A percentile compares a stretch with the other conserved stretches of the same genome.
Evolutionary conservation across 2,329 filamentous ascomycete genomes (phyloP).

Genomic region (Volutella citrinella): DNA sequence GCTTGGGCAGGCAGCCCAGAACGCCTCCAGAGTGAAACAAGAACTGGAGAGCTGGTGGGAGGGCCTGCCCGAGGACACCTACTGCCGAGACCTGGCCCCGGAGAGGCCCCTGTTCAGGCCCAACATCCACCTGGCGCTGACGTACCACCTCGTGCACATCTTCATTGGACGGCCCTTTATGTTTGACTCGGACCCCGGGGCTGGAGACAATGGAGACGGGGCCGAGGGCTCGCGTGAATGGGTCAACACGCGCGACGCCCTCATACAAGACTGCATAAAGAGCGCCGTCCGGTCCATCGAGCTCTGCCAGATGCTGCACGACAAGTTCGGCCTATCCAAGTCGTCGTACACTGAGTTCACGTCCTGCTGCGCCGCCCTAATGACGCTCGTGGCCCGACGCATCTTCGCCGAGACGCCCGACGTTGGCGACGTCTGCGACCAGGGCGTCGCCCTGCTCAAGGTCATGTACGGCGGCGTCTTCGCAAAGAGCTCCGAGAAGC

Average conservation of each 20-base stretch:
- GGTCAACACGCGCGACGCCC: slow-evolving; percentile 1
- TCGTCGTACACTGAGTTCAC: slow-evolving; percentile 19
- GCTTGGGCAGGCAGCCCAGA: slow-evolving; percentile 1
- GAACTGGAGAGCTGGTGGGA: slow-evolving; percentile 12
- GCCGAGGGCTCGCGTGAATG: slow-evolving; percentile 4
- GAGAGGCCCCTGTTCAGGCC: slow-evolving; percentile 18
- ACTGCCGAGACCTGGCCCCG: slow-evolving; percentile 16
- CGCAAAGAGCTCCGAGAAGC: no score
- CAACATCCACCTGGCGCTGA: slow-evolving; percentile 19
- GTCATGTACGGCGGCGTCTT: no score
- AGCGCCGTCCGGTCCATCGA: slow-evolving; percentile 14
- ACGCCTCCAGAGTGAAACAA: slow-evolving; percentile 9
- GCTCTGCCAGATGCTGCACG: slow-evolving; percentile 13
- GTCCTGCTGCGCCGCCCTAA: slow-evolving; percentile 17
- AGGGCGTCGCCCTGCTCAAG: no score
- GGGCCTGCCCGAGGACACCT: slow-evolving; percentile 13
- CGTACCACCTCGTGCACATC: slow-evolving; percentile 16
- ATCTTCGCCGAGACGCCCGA: slow-evolving; percentile 6
- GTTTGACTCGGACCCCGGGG: slow-evolving; percentile 6
- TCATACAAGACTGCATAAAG: slow-evolving; percentile 12
- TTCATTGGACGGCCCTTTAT: slow-evolving; percentile 19
- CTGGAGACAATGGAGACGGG: background rate
- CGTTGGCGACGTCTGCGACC: slow-evolving; percentile 6
- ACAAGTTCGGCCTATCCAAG: slow-evolving; percentile 14
- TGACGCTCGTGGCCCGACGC: slow-evolving; percentile 11